These are phyloP conservation scores for Rhizopogon roseolus DNA, from an alignment of 768 basidiomycete genomes.

Conservation along the genomic window DNA sequence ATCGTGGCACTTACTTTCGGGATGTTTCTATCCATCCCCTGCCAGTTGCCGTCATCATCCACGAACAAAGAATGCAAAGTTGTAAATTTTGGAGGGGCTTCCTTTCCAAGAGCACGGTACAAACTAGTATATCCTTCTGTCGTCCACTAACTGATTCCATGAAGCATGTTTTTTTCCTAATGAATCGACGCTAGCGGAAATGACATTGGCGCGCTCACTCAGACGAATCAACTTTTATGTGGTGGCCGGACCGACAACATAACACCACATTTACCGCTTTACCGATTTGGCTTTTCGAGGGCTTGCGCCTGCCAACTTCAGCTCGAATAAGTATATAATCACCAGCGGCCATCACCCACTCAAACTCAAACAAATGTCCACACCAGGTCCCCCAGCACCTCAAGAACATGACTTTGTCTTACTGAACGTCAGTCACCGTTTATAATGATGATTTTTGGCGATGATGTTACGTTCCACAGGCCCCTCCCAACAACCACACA, in stretches of 20 bases:
- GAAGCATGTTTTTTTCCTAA: too few species aligned
- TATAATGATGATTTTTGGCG: background rate
- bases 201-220: background rate
- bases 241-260: background rate
- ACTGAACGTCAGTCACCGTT: background rate
- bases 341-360: too few species aligned
- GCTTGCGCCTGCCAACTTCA: background rate
- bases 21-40: too few species aligned
- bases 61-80: background rate
- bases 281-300: background rate
- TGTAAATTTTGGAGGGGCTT: too few species aligned
- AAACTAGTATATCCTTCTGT: too few species aligned
- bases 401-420: background rate
- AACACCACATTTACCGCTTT: background rate
- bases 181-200: background rate
- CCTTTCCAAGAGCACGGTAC: too few species aligned
- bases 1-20: background rate
- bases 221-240: background rate
- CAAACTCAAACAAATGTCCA: background rate
- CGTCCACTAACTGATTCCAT: background rate
- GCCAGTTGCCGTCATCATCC: background rate
- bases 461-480: background rate
- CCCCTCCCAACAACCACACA: too few species aligned
- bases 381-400: background rate
- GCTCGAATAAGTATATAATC: background rate